phyloP scores from a whole-genome alignment of 1,139 yeast genomes.

The Debaryomyces robertsiae region DNA sequence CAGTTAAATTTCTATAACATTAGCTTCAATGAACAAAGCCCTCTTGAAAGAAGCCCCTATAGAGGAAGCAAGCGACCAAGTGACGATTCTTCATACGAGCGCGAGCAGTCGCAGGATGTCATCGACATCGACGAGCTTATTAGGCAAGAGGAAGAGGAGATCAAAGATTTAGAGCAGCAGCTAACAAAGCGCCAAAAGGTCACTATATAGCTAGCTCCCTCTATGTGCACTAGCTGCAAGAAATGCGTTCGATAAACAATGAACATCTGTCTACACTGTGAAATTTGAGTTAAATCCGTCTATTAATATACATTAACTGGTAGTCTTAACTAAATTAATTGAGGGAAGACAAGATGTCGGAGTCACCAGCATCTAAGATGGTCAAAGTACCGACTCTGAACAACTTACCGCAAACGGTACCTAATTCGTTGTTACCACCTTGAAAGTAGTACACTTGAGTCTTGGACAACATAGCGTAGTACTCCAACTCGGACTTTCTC shows the following conservation, averaged over 20 bases:
- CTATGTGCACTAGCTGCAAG: neutral
- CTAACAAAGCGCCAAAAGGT: conserved; percentile 21
- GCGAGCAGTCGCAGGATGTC: conserved; percentile 16
- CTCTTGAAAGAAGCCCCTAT: conserved; percentile 17
- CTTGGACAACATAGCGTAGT: conserved; percentile 99
- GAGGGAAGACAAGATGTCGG: conserved; percentile 83
- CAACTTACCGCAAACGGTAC: conserved; percentile 99
- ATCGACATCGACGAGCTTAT: conserved; percentile 37
- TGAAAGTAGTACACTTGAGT: conserved; percentile 98
- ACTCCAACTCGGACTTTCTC: conserved; percentile 99
- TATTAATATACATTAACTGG: conserved; percentile 17
- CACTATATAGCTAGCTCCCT: conserved; percentile 1
- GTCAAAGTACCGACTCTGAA: conserved; percentile 99
- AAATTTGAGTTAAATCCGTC: conserved; percentile 11
- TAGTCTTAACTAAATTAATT: conserved; percentile 15
- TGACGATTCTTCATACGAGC: conserved; percentile 12
- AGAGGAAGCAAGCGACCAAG: conserved; percentile 10
- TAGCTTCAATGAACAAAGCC: conserved; percentile 27
- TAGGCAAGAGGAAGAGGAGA: conserved; percentile 36
- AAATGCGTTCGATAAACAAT: too few relatives aligned
- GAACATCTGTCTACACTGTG: neutral
- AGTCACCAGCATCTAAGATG: conserved; percentile 98
- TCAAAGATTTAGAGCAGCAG: conserved; percentile 32
- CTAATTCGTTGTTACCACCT: conserved; percentile 99
- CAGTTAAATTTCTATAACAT: conserved; percentile 32